A percentile compares a stretch with the other conserved stretches of the same genome.
Conservation (phyloP, 768 basidiomycete species). For the Chalciporus pseudorubinellus region DNA sequence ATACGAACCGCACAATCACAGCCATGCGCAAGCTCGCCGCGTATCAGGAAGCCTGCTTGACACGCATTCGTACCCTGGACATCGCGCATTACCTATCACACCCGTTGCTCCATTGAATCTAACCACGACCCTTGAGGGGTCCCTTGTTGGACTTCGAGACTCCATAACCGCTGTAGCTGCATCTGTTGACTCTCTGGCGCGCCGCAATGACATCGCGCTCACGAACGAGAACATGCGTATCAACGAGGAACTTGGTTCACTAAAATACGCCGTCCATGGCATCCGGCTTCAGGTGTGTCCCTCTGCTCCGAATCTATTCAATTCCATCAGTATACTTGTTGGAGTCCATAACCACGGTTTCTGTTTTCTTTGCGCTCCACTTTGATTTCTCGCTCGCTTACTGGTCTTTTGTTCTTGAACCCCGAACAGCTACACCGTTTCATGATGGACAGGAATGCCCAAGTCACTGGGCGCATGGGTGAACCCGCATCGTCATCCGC, state of each 20-base stretch:
- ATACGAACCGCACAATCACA: slow-evolving; percentile 18
- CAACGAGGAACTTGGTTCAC: slow-evolving; percentile 69
- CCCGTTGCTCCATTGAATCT: slow-evolving; percentile 62
- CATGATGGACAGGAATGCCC: slow-evolving; percentile 74
- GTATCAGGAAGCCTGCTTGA: slow-evolving; percentile 21
- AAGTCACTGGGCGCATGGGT: slow-evolving; percentile 46
- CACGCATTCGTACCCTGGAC: slow-evolving; percentile 18
- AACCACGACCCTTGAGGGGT: slow-evolving; percentile 60
- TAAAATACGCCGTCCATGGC: slow-evolving; percentile 70
- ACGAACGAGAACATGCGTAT: slow-evolving; percentile 69
- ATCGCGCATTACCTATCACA: slow-evolving; percentile 30
- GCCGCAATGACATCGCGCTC: slow-evolving; percentile 63
- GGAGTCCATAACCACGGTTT: slow-evolving; percentile 1
- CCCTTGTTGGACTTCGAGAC: slow-evolving; percentile 55
- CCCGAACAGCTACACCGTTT: slow-evolving; percentile 55
- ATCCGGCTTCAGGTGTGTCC: slow-evolving; percentile 70
- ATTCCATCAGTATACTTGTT: background rate
- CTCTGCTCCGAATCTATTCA: slow-evolving; percentile 3
- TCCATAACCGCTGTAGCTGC: slow-evolving; percentile 59
- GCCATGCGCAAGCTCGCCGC: slow-evolving; percentile 12
- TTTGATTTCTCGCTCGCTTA: slow-evolving; percentile 12
- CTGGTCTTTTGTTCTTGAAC: slow-evolving; percentile 11
- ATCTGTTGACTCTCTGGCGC: slow-evolving; percentile 57
- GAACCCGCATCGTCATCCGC: slow-evolving; percentile 18
- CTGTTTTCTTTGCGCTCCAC: slow-evolving; percentile 6